Conservation (phyloP, 1,284 basidiomycete genomes). For the Ustilago curta region DNA sequence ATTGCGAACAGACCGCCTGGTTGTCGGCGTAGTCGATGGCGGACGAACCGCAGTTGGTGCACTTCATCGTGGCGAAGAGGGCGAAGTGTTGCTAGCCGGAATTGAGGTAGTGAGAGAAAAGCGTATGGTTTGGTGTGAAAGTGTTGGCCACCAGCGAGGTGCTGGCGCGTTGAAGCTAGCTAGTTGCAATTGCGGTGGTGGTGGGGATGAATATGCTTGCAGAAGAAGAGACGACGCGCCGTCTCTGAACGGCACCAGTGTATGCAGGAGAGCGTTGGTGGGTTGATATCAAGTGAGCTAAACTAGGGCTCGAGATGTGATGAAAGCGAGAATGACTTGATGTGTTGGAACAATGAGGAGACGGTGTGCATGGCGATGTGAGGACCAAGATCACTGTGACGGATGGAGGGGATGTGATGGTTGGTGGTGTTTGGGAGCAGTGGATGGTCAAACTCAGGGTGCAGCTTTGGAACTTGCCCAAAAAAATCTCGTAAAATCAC, state of each 20-base stretch:
- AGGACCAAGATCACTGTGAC: background rate
- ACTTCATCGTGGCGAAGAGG: conserved; percentile 48
- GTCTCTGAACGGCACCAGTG: background rate
- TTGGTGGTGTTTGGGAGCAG: conserved; percentile 14
- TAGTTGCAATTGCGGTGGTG: background rate
- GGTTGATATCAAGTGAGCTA: no score
- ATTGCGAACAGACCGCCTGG: conserved; percentile 63
- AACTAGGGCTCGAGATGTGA: background rate
- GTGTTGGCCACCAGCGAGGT: background rate
- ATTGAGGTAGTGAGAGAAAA: background rate
- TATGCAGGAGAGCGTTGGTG: no score
- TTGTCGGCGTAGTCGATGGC: conserved; percentile 62
- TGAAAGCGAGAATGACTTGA: background rate
- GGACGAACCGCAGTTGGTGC: conserved; percentile 61
- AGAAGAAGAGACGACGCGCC: background rate
- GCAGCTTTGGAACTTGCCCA: conserved; percentile 3
- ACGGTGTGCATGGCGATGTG: background rate
- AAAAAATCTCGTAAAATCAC: background rate
- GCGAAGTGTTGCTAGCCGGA: background rate
- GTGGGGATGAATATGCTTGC: background rate
- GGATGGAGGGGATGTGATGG: background rate
- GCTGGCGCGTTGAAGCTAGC: background rate
- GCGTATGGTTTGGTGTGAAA: no score
- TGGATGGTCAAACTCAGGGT: conserved; percentile 15
- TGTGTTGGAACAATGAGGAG: background rate